Percentiles rank a stretch among this genome's conserved stretches.
These are phyloP conservation scores for Uncinocarpus reesii DNA, from an alignment of 2,329 filamentous ascomycete genomes.

Conservation along the genomic window DNA sequence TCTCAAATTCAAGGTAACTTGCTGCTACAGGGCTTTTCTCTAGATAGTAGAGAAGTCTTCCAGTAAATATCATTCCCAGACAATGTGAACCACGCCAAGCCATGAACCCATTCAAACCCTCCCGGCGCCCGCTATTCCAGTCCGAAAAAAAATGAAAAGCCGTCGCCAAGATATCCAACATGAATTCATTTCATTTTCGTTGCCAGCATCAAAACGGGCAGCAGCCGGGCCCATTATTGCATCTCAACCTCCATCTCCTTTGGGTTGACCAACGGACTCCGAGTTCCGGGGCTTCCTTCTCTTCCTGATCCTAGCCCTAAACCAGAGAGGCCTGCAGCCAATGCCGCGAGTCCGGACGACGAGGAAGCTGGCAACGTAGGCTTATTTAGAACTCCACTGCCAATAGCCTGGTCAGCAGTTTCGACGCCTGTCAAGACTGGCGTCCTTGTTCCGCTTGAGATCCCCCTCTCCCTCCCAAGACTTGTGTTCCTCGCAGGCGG, in stretches of 20 bases:
- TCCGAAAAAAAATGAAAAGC: neutral
- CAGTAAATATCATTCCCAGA: neutral
- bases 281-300: slow-evolving; percentile 22
- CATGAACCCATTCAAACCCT: neutral
- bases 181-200: neutral
- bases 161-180: neutral
- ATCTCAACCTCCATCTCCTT: slow-evolving; percentile 42
- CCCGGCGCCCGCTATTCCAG: neutral
- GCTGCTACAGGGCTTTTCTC: neutral
- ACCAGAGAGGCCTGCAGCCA: slow-evolving; percentile 39
- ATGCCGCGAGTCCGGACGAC: slow-evolving; percentile 30
- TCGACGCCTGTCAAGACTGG: slow-evolving; percentile 53
- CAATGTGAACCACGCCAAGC: neutral
- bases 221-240: slow-evolving; percentile 28
- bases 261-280: slow-evolving; percentile 18
- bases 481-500: slow-evolving; percentile 46
- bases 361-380: slow-evolving; percentile 22
- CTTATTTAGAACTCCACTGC: slow-evolving; percentile 33
- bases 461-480: slow-evolving; percentile 28
- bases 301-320: slow-evolving; percentile 33
- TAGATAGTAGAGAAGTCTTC: neutral
- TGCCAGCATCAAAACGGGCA: neutral
- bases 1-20: neutral
- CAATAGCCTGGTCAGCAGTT: slow-evolving; percentile 45
- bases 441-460: slow-evolving; percentile 27